Conservation (phyloP, 306 rosid species). For the Trifolium subterraneum region DNA sequence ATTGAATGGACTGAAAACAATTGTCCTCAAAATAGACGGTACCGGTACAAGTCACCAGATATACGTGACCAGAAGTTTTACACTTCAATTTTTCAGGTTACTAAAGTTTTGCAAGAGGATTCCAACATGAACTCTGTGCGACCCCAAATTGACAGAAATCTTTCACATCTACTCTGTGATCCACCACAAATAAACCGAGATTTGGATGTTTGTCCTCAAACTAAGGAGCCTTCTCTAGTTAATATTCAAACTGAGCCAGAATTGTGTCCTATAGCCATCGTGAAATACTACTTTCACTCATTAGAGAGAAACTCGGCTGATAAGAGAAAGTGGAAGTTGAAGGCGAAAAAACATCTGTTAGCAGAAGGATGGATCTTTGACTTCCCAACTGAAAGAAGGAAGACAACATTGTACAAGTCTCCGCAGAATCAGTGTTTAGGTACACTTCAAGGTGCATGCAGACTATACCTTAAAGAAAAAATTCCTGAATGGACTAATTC, state of each 20-base stretch:
- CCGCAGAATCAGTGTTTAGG: constrained; percentile 45
- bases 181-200: constrained; percentile 34
- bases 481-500: constrained; percentile 41
- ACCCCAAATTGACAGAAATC: constrained; percentile 29
- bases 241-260: constrained; percentile 39
- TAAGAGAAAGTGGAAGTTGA: constrained; percentile 36
- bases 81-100: constrained; percentile 54
- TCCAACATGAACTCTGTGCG: constrained; percentile 27
- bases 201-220: constrained; percentile 37
- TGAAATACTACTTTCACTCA: constrained; percentile 46
- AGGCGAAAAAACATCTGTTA: constrained; percentile 57
- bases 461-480: constrained; percentile 46
- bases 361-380: constrained; percentile 59
- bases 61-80: constrained; percentile 43
- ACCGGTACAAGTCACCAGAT: constrained; percentile 59
- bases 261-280: constrained; percentile 55
- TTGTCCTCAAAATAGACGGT: not conserved
- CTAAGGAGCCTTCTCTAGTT: constrained; percentile 23
- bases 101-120: constrained; percentile 37
- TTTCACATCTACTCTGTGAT: constrained; percentile 33
- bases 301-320: constrained; percentile 15
- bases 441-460: constrained; percentile 64
- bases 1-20: constrained; percentile 48
- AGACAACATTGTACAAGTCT: constrained; percentile 50
- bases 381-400: constrained; percentile 46